A percentile compares a stretch with the other conserved stretches of the same genome.
Evolutionary conservation across 2,329 filamentous ascomycete genomes (phyloP).

Genomic region (Paracoccidioides brasiliensis): DNA sequence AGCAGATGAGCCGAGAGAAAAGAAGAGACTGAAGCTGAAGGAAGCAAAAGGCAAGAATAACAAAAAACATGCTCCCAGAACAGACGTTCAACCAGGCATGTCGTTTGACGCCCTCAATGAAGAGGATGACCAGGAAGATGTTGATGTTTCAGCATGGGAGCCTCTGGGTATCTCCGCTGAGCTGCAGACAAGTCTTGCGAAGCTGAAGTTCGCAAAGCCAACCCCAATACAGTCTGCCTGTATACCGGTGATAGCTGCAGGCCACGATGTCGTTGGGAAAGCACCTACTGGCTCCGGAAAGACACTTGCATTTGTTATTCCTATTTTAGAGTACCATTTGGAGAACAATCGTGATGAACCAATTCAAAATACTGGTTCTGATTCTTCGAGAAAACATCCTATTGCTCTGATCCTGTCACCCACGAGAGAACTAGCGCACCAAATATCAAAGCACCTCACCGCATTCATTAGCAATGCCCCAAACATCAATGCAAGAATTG

Average conservation of each 20-base stretch:
- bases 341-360: constrained; percentile 28
- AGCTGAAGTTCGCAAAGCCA: constrained; percentile 65
- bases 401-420: constrained; percentile 76
- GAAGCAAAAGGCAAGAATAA: constrained; percentile 18
- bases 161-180: constrained; percentile 58
- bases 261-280: constrained; percentile 89
- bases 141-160: constrained; percentile 65
- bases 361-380: constrained; percentile 24
- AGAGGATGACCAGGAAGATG: constrained; percentile 44
- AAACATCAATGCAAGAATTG: constrained; percentile 50
- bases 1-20: constrained; percentile 5
- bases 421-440: constrained; percentile 85
- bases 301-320: constrained; percentile 86
- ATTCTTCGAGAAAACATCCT: constrained; percentile 36
- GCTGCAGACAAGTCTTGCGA: constrained; percentile 60
- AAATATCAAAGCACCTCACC: constrained; percentile 71
- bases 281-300: constrained; percentile 94
- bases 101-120: constrained; percentile 28
- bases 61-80: background rate
- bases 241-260: constrained; percentile 70
- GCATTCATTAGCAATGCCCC: constrained; percentile 56
- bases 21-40: constrained; percentile 16
- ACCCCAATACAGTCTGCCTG: constrained; percentile 67
- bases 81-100: constrained; percentile 19
- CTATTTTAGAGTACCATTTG: constrained; percentile 76